A percentile compares a stretch with the other conserved stretches of the same genome.
Conservation (phyloP, 257 asterid species). For the Solanum bukasovii region DNA sequence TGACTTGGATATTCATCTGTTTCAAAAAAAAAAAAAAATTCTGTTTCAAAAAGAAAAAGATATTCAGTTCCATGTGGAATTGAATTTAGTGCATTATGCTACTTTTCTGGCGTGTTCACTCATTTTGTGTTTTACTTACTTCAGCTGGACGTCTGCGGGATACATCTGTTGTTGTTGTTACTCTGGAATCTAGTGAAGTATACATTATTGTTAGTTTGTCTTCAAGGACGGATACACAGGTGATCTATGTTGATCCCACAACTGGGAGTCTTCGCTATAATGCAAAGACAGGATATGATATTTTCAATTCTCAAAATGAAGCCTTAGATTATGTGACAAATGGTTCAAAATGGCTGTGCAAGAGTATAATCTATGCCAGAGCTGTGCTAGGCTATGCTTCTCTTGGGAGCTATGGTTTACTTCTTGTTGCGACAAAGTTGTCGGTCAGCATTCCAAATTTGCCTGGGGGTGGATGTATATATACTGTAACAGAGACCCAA, state of each 20-base stretch:
- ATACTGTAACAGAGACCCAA: conserved; percentile 81
- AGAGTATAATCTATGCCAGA: conserved; percentile 54
- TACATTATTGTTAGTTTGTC: conserved; percentile 72
- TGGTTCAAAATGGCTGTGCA: conserved; percentile 70
- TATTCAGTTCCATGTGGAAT: background rate
- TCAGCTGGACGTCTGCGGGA: conserved; percentile 53
- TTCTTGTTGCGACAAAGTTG: conserved; percentile 82
- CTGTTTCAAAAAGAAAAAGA: no score
- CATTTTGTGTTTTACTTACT: background rate
- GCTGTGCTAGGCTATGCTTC: conserved; percentile 90
- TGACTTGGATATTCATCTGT: background rate
- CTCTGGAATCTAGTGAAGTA: conserved; percentile 85
- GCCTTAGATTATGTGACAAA: conserved; percentile 68
- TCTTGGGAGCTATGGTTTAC: conserved; percentile 65
- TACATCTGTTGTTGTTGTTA: conserved; percentile 70
- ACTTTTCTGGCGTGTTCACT: background rate
- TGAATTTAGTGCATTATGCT: background rate
- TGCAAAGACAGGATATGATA: conserved; percentile 67
- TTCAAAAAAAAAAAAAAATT: no score
- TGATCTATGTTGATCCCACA: conserved; percentile 92
- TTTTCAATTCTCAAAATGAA: conserved; percentile 72
- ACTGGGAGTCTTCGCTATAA: conserved; percentile 70
- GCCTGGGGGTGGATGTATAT: conserved; percentile 94
- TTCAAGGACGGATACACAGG: conserved; percentile 78
- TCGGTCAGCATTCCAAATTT: conserved; percentile 68